A percentile compares a stretch with the other conserved stretches of the same genome.
phyloP scores from a whole-genome alignment of 768 basidiomycete genomes.

The Lentinula sp. region DNA sequence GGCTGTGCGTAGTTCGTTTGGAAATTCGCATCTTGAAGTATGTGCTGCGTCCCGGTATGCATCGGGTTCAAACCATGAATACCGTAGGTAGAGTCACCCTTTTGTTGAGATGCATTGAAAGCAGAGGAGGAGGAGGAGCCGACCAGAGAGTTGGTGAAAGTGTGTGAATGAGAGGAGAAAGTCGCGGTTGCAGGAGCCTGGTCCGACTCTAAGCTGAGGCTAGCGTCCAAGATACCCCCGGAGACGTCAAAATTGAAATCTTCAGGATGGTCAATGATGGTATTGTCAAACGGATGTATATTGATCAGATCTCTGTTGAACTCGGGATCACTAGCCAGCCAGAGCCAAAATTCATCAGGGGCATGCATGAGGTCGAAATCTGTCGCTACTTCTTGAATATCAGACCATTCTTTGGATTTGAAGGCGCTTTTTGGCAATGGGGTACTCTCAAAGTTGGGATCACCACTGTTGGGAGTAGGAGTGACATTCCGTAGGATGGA shows the following conservation, averaged over 20 bases:
- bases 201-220: not conserved
- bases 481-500: not conserved
- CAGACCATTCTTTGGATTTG: not conserved
- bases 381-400: not conserved
- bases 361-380: not conserved
- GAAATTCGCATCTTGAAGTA: too few relatives aligned
- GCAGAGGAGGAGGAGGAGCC: too few relatives aligned
- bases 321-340: not conserved
- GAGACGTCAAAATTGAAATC: not conserved
- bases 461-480: not conserved
- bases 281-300: not conserved
- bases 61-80: too few relatives aligned
- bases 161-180: too few relatives aligned
- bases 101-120: too few relatives aligned
- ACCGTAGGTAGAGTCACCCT: too few relatives aligned
- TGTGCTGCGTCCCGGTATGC: too few relatives aligned
- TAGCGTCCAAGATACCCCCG: not conserved
- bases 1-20: too few relatives aligned
- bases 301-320: not conserved
- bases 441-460: not conserved
- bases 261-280: not conserved
- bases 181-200: not conserved
- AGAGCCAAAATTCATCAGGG: not conserved
- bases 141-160: too few relatives aligned
- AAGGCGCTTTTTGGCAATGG: not conserved